These are phyloP conservation scores for Pyricularia pennisetigena DNA, from an alignment of 2,329 filamentous ascomycete species.

Conservation along the genomic window DNA sequence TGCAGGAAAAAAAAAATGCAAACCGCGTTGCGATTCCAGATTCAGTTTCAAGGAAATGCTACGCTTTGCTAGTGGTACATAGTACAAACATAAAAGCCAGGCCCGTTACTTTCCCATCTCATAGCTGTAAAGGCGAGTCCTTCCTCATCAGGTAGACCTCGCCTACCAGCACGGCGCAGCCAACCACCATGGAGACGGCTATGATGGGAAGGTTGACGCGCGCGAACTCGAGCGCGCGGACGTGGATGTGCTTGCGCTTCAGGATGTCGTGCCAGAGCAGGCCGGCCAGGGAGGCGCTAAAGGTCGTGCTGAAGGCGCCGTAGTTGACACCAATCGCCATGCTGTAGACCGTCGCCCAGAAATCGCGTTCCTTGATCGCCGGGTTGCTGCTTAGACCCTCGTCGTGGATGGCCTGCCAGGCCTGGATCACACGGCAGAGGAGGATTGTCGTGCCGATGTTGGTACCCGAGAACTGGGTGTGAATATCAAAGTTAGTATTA, in stretches of 20 bases:
- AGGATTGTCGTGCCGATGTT: constrained; percentile 71
- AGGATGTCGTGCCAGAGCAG: constrained; percentile 66
- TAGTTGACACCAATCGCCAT: constrained; percentile 70
- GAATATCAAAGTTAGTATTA: background rate
- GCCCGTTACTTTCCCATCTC: background rate
- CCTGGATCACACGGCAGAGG: constrained; percentile 58
- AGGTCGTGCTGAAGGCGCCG: constrained; percentile 62
- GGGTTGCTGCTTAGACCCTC: constrained; percentile 8
- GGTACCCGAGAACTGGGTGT: constrained; percentile 57
- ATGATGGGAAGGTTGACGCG: constrained; percentile 63
- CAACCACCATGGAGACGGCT: constrained; percentile 55
- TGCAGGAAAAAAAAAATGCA: no score
- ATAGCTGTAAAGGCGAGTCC: constrained; percentile 2
- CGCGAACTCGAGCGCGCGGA: constrained; percentile 55
- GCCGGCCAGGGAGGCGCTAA: constrained; percentile 62
- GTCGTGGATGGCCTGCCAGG: constrained; percentile 53
- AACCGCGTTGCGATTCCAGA: background rate
- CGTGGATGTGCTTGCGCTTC: constrained; percentile 55
- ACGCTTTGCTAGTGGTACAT: background rate
- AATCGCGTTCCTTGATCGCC: constrained; percentile 52
- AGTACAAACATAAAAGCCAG: background rate
- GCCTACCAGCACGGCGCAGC: constrained; percentile 49
- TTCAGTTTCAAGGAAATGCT: background rate
- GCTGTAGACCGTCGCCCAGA: constrained; percentile 65
- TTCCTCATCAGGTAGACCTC: constrained; percentile 51